phyloP scores from a whole-genome alignment of 1,284 basidiomycete species.

The Microstroma glucosiphilum region DNA sequence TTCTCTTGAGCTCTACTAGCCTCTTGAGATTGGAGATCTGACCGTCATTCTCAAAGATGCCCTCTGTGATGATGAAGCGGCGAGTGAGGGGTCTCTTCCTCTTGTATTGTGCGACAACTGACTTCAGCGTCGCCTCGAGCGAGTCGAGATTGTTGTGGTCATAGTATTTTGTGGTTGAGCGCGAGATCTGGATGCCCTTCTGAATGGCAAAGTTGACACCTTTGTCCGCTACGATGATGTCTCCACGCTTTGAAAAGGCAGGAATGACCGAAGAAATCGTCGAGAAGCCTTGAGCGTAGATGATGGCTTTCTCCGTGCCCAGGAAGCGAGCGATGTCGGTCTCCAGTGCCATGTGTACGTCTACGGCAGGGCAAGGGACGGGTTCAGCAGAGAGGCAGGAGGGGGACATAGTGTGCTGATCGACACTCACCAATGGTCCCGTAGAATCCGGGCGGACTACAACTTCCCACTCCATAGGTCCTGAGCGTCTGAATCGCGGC shows the following conservation, averaged over 20 bases:
- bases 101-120: conserved; percentile 77
- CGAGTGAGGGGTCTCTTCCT: conserved; percentile 79
- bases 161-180: conserved; percentile 67
- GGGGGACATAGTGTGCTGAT: not conserved
- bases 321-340: conserved; percentile 82
- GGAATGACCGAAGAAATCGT: conserved; percentile 91
- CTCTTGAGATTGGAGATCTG: conserved; percentile 83
- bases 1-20: conserved; percentile 85
- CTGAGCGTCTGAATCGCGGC: conserved; percentile 78
- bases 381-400: not conserved
- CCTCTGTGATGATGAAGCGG: conserved; percentile 93
- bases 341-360: conserved; percentile 86
- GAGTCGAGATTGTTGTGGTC: conserved; percentile 82
- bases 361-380: conserved; percentile 53
- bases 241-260: conserved; percentile 94
- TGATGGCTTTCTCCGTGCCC: conserved; percentile 77
- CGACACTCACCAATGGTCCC: conserved; percentile 72
- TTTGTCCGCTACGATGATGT: conserved; percentile 95
- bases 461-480: conserved; percentile 89
- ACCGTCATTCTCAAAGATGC: conserved; percentile 92
- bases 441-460: conserved; percentile 96
- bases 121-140: conserved; percentile 77
- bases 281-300: conserved; percentile 90
- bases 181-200: conserved; percentile 92
- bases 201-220: conserved; percentile 91